Base-by-base conservation (phyloP, 805 yeast genomes). In the Metschnikowia aberdeeniae region DNA sequence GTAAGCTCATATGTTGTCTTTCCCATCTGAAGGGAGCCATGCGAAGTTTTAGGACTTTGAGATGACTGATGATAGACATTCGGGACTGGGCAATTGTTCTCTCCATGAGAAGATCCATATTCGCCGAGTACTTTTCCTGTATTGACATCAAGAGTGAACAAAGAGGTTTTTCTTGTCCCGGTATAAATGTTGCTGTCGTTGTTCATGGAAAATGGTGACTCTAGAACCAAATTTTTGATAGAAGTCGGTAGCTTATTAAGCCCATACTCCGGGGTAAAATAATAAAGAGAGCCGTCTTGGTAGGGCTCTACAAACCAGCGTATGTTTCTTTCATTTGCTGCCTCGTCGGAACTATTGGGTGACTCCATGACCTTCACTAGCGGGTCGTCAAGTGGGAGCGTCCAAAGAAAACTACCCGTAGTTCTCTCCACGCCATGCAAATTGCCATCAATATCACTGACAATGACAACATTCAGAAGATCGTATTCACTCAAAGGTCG, bases 301-400 rank as follows among this genome's bases (percentile, higher is more conserved):
- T 76, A 78, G 0, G 98, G 98, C 55, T 93, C 99, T 1, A 93
- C 92, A 42, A 92, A 82, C 92, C 97, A 86, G 0, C 84, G 77
- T 42, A 66, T 60, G 49, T 67, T 68, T 31, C 29, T 39, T 5
- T 64, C 50, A 7, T 50, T 55, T 9, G 58, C 26, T 31, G 43
- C 54, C 1, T 30, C 47, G 13, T 43, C 34, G 46, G 43, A 34
- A 27, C 13, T 29, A 20, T 38, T 35, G 22, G 32, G 32, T 6
- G 55, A 43, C 4, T 47, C 49, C 49, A 54, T 63, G 5, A 71
- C 73, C 27, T 67, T 63, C 9, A 85, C 87, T 43, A 86, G 65
- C 0, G 95, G 84, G 2, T 75, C 77, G 14, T 77, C 78, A 3
- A 86, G 80, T 4, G 79, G 77, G 3, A 89, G 63, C 0, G 89